A percentile compares a stretch with the other conserved stretches of the same genome.
These are phyloP conservation scores for Globisporangium heterothallicum DNA, from an alignment of 352 stramenopile genomes.

Conservation along the genomic window DNA sequence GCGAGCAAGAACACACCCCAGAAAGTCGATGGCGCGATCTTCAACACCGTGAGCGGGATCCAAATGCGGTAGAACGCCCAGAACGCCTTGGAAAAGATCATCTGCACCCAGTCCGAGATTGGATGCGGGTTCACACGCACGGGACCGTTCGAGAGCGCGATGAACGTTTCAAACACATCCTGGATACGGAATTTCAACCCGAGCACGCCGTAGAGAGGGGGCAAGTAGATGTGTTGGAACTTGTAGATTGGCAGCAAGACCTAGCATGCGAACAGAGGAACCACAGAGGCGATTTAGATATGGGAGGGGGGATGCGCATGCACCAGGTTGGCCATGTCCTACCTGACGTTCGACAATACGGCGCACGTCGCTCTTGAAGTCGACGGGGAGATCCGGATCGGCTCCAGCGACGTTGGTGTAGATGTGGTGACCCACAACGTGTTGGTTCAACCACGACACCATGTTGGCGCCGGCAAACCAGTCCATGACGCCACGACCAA, in stretches of 20 bases:
- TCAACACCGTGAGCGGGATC: slow-evolving; percentile 77
- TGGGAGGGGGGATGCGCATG: too few species aligned
- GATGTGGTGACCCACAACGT: slow-evolving; percentile 94
- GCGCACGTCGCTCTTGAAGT: slow-evolving; percentile 81
- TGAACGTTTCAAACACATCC: slow-evolving; percentile 88
- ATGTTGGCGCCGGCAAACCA: slow-evolving; percentile 90
- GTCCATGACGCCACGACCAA: slow-evolving; percentile 83
- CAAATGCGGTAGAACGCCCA: slow-evolving; percentile 89
- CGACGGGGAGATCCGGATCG: slow-evolving; percentile 91
- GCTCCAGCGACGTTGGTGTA: slow-evolving; percentile 93
- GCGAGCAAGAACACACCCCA: slow-evolving; percentile 80
- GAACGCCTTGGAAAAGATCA: slow-evolving; percentile 87
- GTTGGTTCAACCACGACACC: slow-evolving; percentile 93
- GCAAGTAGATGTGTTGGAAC: slow-evolving; percentile 92
- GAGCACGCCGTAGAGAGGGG: slow-evolving; percentile 92
- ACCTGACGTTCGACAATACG: slow-evolving; percentile 83
- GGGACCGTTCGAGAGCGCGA: slow-evolving; percentile 83
- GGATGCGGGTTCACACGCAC: slow-evolving; percentile 89
- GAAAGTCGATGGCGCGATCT: slow-evolving; percentile 52
- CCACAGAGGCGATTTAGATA: not conserved
- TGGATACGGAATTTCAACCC: slow-evolving; percentile 92
- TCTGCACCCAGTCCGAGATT: slow-evolving; percentile 63
- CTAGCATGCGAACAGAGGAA: not conserved
- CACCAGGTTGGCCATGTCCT: not conserved
- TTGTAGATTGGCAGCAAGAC: slow-evolving; percentile 83